Percentiles rank a stretch among this genome's conserved stretches.
phyloP scores from a whole-genome alignment of 441 rosid genomes.

The Arabidopsis lyrata region DNA sequence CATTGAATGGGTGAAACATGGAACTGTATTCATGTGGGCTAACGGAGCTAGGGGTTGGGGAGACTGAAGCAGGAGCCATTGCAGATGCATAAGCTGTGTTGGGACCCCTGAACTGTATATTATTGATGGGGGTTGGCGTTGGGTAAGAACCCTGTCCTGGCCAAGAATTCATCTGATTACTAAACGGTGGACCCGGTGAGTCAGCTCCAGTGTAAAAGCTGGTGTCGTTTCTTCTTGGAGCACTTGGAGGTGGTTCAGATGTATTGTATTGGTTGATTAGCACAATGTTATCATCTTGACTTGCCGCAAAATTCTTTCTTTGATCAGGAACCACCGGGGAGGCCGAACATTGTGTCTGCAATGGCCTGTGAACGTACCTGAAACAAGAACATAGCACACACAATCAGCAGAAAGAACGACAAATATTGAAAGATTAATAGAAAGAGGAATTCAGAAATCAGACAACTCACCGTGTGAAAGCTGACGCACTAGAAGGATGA shows the following conservation, averaged over 20 bases:
- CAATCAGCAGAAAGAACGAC: slow-evolving; percentile 21
- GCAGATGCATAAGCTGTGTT: slow-evolving; percentile 51
- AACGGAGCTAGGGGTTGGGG: slow-evolving; percentile 61
- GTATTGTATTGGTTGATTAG: slow-evolving; percentile 43
- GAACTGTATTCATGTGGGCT: slow-evolving; percentile 59
- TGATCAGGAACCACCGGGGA: slow-evolving; percentile 42
- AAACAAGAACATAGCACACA: slow-evolving; percentile 25
- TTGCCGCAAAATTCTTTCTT: slow-evolving; percentile 46
- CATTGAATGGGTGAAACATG: slow-evolving; percentile 46
- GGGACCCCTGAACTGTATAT: slow-evolving; percentile 42
- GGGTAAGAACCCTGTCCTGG: slow-evolving; percentile 53
- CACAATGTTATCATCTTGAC: slow-evolving; percentile 41
- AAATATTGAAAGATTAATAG: background rate
- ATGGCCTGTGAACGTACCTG: slow-evolving; percentile 69
- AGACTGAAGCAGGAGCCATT: slow-evolving; percentile 52
- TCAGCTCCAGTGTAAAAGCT: slow-evolving; percentile 48
- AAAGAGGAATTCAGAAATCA: slow-evolving; percentile 1
- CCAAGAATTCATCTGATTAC: slow-evolving; percentile 52
- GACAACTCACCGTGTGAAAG: slow-evolving; percentile 73
- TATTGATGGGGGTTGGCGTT: slow-evolving; percentile 51
- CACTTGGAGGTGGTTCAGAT: slow-evolving; percentile 51
- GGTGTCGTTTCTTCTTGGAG: slow-evolving; percentile 51
- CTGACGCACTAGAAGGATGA: slow-evolving; percentile 78
- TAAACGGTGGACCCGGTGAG: slow-evolving; percentile 49
- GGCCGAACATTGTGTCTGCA: slow-evolving; percentile 50